Evolutionary conservation across 164 flowering plant genomes (phyloP).

Genomic region (Vitis labrusca): DNA sequence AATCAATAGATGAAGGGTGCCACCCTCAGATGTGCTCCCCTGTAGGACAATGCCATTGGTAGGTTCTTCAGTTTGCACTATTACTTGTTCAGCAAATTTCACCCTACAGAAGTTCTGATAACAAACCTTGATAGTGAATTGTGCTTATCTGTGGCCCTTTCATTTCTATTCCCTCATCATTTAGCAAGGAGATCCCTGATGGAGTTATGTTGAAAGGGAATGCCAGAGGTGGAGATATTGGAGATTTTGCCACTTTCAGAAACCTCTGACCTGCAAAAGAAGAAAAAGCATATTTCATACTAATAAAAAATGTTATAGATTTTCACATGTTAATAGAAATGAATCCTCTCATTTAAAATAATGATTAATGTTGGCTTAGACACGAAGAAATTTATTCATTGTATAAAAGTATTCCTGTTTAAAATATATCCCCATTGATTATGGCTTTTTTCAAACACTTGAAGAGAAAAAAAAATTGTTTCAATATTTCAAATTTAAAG

Average conservation of each 20-base stretch:
- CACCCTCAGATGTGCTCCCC: background rate
- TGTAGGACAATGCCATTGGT: background rate
- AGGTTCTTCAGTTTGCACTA: background rate
- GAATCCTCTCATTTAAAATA: too few relatives aligned
- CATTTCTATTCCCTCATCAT: slow-evolving; percentile 61
- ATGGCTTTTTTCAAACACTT: background rate
- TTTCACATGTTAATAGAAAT: too few relatives aligned
- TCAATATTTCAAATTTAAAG: too few relatives aligned
- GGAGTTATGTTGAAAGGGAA: slow-evolving; percentile 61
- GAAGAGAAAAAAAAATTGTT: background rate
- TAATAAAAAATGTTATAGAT: too few relatives aligned
- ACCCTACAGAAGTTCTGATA: background rate
- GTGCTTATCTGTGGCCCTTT: slow-evolving; percentile 57
- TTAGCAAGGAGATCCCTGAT: slow-evolving; percentile 60
- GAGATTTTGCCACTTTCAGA: slow-evolving; percentile 84
- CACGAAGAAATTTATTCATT: background rate
- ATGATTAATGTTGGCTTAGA: too few relatives aligned
- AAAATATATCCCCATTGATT: background rate
- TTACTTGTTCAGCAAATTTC: background rate
- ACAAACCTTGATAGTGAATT: slow-evolving; percentile 67
- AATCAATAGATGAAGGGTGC: background rate
- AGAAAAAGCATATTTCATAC: background rate
- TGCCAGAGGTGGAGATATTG: slow-evolving; percentile 72
- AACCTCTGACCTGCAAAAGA: slow-evolving; percentile 62
- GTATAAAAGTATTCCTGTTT: background rate